These are phyloP conservation scores for Medicago truncatula DNA, from an alignment of 306 rosid species.

Conservation along the genomic window DNA sequence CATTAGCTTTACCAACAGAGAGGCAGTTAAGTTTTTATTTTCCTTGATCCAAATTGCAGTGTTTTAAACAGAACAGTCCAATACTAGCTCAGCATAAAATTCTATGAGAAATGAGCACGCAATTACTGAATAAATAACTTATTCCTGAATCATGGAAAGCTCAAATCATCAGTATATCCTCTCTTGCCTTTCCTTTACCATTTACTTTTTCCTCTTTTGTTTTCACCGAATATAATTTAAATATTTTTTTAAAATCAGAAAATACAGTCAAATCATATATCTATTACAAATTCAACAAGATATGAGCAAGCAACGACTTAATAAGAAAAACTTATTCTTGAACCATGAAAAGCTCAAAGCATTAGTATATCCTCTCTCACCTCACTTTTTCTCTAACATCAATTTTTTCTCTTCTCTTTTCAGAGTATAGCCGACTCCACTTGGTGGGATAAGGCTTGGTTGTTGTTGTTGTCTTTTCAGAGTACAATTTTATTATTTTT, in stretches of 20 bases:
- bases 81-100: conserved; percentile 9
- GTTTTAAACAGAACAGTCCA: conserved; percentile 6
- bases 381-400: conserved; percentile 9
- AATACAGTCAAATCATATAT: background rate
- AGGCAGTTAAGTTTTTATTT: background rate
- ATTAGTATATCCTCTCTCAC: background rate
- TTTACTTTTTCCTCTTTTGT: background rate
- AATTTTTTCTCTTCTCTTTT: background rate
- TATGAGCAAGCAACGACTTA: background rate
- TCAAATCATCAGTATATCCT: background rate
- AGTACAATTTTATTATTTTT: background rate
- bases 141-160: background rate
- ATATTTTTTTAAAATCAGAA: background rate
- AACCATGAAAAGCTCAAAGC: conserved; percentile 8
- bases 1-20: conserved; percentile 8
- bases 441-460: no score
- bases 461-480: no score
- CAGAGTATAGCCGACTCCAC: background rate
- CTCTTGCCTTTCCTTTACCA: background rate
- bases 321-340: background rate
- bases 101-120: conserved; percentile 11
- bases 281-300: background rate
- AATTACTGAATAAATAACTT: background rate
- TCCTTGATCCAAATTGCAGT: conserved; percentile 9
- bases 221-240: background rate